Base-by-base conservation (phyloP, 1,139 yeast species). In the Pichia sp. region DNA sequence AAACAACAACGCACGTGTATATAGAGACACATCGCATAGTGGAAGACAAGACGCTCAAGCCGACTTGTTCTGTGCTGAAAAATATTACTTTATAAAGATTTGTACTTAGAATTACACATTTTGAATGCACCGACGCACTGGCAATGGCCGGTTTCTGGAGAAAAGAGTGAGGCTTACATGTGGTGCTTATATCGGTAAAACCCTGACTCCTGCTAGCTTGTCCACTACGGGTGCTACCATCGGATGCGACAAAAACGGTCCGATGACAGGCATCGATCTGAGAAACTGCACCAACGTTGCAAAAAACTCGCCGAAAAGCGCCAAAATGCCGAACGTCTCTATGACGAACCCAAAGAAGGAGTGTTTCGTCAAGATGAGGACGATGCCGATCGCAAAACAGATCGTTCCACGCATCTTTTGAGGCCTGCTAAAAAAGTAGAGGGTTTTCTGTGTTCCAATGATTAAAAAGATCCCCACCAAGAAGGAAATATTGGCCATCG, bases 261-360 rank as follows among this genome's bases (percentile, higher is more conserved):
- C 99, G 59, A 93, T 84, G 55, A 88, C 70, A 2, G 99, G 99
- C 66, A 93, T 73, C 2, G 95, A 86, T 67, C 97, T 79, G 64
- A 93, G 77, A 66, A 93, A 92, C 63, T 89, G 88, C 13, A 93
- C 81, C 55, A 93, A 85, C 26, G 96, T 89, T 11, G 96, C 93
- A 50, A 66, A 67, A 54, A 62, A 64, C 49, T 63, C 73, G 55
- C 71, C 98, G 72, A 93, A 93, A 52, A 93, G 75, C 6, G 92
- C 92, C 61, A 92, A 73, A 43, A 93, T 90, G 19, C 99, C 99
- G 61, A 92, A 75, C 54, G 87, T 81, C 70, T 93, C 99, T 55
- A 93, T 74, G 8, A 85, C 70, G 65, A 93, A 92, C 23, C 99
- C 99, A 46, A 86, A 67, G 67, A 93, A 88, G 5, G 98, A 82